phyloP scores from a whole-genome alignment of 805 yeast genomes.

The Tetrapisispora nanseiensis region DNA sequence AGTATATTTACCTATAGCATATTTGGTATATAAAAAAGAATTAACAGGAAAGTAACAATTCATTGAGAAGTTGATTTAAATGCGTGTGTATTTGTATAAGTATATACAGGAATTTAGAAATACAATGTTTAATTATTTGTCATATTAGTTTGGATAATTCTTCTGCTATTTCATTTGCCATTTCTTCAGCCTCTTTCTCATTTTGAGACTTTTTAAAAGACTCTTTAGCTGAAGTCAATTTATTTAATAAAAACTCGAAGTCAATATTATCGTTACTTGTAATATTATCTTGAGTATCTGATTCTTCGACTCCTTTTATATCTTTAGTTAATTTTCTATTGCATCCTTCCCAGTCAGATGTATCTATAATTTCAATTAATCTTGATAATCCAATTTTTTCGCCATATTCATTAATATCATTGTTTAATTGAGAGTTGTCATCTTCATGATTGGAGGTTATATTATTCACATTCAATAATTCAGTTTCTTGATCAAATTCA shows the following conservation, averaged over 20 bases:
- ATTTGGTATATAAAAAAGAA: constrained; percentile 16
- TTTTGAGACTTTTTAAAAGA: constrained; percentile 9
- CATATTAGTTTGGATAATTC: constrained; percentile 11
- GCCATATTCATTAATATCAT: constrained; percentile 30
- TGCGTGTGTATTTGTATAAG: not conserved
- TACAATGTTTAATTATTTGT: no score
- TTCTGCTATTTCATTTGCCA: constrained; percentile 19
- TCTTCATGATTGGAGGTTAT: not conserved
- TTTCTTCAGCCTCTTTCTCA: constrained; percentile 11
- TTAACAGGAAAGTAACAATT: not conserved
- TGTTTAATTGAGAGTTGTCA: not conserved
- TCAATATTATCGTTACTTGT: not conserved
- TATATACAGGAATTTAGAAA: not conserved
- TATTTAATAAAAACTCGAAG: constrained; percentile 3
- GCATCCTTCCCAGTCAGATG: constrained; percentile 37
- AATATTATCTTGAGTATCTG: not conserved
- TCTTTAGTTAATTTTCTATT: not conserved
- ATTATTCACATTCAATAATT: constrained; percentile 26
- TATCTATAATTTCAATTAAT: constrained; percentile 37
- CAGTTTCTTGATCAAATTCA: constrained; percentile 27
- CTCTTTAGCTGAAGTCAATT: constrained; percentile 14
- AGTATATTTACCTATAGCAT: constrained; percentile 21
- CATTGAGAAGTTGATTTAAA: not conserved
- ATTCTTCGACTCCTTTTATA: not conserved
- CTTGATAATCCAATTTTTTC: constrained; percentile 38